Base-by-base conservation (phyloP, 768 basidiomycete species). In the Erythrobasidium yunnanense region DNA sequence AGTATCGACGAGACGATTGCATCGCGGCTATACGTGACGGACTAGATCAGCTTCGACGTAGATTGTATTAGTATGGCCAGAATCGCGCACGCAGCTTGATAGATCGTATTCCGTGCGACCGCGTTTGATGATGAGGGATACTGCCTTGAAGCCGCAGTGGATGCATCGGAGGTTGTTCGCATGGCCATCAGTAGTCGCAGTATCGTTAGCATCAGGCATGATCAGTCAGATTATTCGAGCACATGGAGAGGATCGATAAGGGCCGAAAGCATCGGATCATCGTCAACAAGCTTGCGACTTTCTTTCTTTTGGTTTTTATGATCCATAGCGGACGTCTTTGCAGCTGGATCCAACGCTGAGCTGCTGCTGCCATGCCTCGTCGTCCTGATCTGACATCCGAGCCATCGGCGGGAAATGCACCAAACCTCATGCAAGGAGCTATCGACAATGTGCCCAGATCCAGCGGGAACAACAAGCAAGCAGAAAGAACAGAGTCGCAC, bases 41-140 rank as follows among this genome's bases (percentile, higher is more conserved):
- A n/a, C 11, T n/a, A 35, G 5, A 5, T 17, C 55, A 57, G 33
- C 38, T n/a, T 25, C 30, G 55, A 25, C 22, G 8, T 17, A 18
- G 30, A 18, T 35, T 33, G 20, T 23, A 34, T 23, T 22, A 58
- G 35, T 27, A 4, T 2, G 23, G 45, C 29, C 13, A 13, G 30
- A 2, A 22, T 29, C 4, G 17, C 60, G 6, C 46, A 51, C 60
- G 32, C 60, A 63, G 6, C 47, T 47, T 22, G 29, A 29, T 35
- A 63, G 30, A 8, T 29, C 60, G 27, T 63, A 63, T 29, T 63
- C 60, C 3, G 45, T 23, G 17, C n/a, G 29, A 2, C 60, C 60
- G 17, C 32, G 33, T 46, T n/a, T 30, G 20, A 18, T 30, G 17
- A 51, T 7, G 47, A 63, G 60, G 17, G 7, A 29, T 23, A 38